Percentiles rank a stretch among this genome's conserved stretches.
phyloP scores from a whole-genome alignment of 495 filamentous ascomycete genomes.

The Neurospora terricola region DNA sequence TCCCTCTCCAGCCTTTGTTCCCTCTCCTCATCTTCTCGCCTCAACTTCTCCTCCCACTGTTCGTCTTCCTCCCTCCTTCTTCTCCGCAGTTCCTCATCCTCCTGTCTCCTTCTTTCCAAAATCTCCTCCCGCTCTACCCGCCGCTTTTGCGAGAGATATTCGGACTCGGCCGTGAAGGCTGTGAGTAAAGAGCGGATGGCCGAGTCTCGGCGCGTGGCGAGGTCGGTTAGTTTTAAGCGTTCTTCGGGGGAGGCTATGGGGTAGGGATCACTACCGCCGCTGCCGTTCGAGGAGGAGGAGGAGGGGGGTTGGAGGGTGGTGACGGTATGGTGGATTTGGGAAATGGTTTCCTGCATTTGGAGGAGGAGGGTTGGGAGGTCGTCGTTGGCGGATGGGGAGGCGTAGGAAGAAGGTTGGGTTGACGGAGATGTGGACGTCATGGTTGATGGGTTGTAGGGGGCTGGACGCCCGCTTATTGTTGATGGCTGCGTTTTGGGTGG shows the following conservation, averaged over 20 bases:
- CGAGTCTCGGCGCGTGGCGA: slow-evolving; percentile 19
- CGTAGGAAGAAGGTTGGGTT: neutral
- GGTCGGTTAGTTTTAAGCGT: slow-evolving; percentile 19
- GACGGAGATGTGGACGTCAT: neutral
- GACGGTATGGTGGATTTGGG: slow-evolving; percentile 21
- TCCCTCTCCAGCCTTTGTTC: slow-evolving; percentile 11
- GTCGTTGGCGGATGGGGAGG: slow-evolving; percentile 5
- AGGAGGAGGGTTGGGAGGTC: slow-evolving; percentile 23
- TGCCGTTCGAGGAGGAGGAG: neutral
- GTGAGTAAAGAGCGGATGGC: slow-evolving; percentile 14
- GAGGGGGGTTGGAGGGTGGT: slow-evolving; percentile 8
- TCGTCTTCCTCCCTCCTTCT: slow-evolving; percentile 23
- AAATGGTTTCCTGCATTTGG: slow-evolving; percentile 28
- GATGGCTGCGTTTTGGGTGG: neutral
- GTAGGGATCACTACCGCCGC: neutral
- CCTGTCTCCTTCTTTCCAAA: slow-evolving; percentile 14
- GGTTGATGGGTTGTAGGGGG: neutral
- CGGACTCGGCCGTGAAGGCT: slow-evolving; percentile 15
- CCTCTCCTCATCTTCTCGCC: slow-evolving; percentile 16
- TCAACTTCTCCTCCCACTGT: slow-evolving; percentile 8
- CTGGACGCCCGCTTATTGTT: neutral
- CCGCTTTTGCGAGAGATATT: slow-evolving; percentile 11
- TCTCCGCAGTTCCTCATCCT: slow-evolving; percentile 26
- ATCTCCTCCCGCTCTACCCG: slow-evolving; percentile 17
- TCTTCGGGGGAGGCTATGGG: slow-evolving; percentile 9